Evolutionary conservation across 345 rosid genomes (phyloP).

Genomic region (Camelina neglecta): DNA sequence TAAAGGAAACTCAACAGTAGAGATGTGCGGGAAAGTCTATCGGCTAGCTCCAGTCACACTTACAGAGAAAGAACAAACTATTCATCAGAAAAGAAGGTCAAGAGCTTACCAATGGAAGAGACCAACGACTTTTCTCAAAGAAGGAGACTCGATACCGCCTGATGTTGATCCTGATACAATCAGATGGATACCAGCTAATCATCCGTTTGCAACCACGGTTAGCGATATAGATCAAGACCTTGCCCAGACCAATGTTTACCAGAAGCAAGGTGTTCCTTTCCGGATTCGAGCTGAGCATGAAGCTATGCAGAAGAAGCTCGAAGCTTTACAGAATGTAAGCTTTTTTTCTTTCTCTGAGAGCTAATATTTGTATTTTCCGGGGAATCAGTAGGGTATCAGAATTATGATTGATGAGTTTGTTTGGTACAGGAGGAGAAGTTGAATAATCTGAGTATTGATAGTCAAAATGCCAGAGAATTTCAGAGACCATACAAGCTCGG

Average conservation of each 20-base stretch:
- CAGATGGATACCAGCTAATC: constrained; percentile 99
- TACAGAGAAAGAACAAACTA: constrained; percentile 70
- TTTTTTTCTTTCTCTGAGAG: not conserved
- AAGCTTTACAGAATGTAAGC: constrained; percentile 77
- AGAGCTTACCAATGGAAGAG: constrained; percentile 98
- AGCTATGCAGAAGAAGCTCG: constrained; percentile 84
- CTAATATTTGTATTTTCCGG: not conserved
- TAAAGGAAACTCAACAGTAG: constrained; percentile 76
- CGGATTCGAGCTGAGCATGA: constrained; percentile 94
- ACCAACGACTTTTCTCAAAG: constrained; percentile 85
- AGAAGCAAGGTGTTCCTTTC: constrained; percentile 91
- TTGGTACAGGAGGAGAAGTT: constrained; percentile 81
- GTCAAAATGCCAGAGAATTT: constrained; percentile 68
- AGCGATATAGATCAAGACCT: constrained; percentile 86
- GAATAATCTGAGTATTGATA: constrained; percentile 68
- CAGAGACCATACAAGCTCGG: constrained; percentile 73
- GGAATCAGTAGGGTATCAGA: not conserved
- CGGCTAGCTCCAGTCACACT: constrained; percentile 84
- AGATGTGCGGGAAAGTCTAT: constrained; percentile 95
- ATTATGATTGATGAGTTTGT: constrained; percentile 7
- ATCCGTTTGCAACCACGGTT: constrained; percentile 92
- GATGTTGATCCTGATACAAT: constrained; percentile 91
- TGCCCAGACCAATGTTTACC: constrained; percentile 91
- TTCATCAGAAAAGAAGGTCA: constrained; percentile 90
- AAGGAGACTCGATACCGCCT: constrained; percentile 85